Evolutionary conservation across 2,329 filamentous ascomycete genomes (phyloP).

Genomic region (Coniochaeta pulveracea): DNA sequence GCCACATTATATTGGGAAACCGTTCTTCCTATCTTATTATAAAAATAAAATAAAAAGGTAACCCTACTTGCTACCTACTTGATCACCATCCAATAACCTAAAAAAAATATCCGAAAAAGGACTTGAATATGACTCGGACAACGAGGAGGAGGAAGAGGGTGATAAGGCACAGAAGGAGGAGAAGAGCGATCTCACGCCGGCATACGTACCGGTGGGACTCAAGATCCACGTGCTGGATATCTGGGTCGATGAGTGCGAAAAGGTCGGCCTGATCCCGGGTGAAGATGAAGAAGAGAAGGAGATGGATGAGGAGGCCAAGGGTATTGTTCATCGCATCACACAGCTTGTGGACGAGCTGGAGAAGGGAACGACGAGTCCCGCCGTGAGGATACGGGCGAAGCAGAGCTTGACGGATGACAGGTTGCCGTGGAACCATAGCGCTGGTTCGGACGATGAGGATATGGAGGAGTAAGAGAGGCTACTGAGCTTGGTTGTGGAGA

Average conservation of each 20-base stretch:
- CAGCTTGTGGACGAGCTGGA: slow-evolving; percentile 44
- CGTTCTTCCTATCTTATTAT: too few relatives aligned
- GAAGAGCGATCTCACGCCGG: slow-evolving; percentile 16
- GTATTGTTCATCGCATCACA: slow-evolving; percentile 41
- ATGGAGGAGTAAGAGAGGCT: too few relatives aligned
- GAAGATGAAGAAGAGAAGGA: slow-evolving; percentile 24
- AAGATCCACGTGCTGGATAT: slow-evolving; percentile 82
- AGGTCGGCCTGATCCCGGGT: slow-evolving; percentile 41
- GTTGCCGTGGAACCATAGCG: slow-evolving; percentile 48
- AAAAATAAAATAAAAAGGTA: too few relatives aligned
- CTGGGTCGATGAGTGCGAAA: slow-evolving; percentile 82
- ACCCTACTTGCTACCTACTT: too few relatives aligned
- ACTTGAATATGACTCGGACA: slow-evolving; percentile 20
- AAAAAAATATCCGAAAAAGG: too few relatives aligned
- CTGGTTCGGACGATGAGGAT: slow-evolving; percentile 15
- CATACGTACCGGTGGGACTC: slow-evolving; percentile 63
- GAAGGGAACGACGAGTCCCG: slow-evolving; percentile 52
- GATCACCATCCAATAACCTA: too few relatives aligned
- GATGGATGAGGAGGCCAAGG: slow-evolving; percentile 19
- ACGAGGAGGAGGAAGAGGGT: slow-evolving; percentile 17
- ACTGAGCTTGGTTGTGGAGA: too few relatives aligned
- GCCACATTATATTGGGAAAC: too few relatives aligned
- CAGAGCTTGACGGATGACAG: slow-evolving; percentile 67
- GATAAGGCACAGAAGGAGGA: slow-evolving; percentile 19
- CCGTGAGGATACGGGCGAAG: slow-evolving; percentile 56